Base-by-base conservation (phyloP, 768 basidiomycete genomes). In the Lentinula sp. region DNA sequence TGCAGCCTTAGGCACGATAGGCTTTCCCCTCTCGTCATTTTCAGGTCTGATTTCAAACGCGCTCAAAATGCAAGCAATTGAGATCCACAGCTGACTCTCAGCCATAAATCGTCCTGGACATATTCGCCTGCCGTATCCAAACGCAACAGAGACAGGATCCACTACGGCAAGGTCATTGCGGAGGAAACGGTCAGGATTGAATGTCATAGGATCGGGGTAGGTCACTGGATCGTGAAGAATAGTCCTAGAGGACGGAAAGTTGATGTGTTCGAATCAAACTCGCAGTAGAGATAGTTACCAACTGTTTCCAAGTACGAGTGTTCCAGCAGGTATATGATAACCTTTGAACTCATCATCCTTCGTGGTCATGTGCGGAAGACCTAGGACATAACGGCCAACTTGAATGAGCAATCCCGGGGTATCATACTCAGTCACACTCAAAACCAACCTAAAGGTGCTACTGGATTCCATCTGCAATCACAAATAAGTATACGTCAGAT, bases 171-270 rank as follows among this genome's bases (percentile, higher is more conserved):
- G 43, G 34, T 56, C 55, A 65, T 37, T 68, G 56, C 32, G 66
- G 32, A 80, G 56, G 65, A 78, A 84, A 18, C 83, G 73, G 23
- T 80, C 78, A 0, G 84, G 84, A 39, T 79, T 74, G 66, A 86
- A 85, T 10, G 63, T 66, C 4, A 72, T 66, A 0, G 84, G 83
- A 15, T 83, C 71, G 0, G 77, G 78, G 65, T 75, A 85, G 13
- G 66, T 67, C 35, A 67, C 48, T 4, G 79, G 78, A 63, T 85
- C 79, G 46, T 79, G 82, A 31, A 82, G 71, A 53, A 84, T 81
- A 1, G 75, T 75, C 80, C 84, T 84, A 55, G 2, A 2, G 21
- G 46, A 21, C n/a, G 21, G 52, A 32, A 31, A 34, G 4, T 52
- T 45, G 54, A 21, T 21, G 43, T 31, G 34, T 50, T 21, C 13